Conservation (phyloP, 768 basidiomycete genomes). For the Tricholomella constricta region DNA sequence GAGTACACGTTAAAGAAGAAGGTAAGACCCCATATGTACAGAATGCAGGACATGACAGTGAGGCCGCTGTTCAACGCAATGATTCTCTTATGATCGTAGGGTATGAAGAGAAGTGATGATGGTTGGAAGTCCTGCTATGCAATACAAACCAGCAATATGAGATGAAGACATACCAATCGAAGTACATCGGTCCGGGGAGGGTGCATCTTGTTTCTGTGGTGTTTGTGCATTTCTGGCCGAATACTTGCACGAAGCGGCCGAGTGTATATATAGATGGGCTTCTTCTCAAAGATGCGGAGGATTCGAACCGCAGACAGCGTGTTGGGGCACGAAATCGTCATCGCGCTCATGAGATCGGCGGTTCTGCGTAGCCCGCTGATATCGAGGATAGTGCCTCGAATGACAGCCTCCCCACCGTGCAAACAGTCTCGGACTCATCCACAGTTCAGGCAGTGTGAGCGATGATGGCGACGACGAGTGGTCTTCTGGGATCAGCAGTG, state of each 20-base stretch:
- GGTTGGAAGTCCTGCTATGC: slow-evolving; percentile 49
- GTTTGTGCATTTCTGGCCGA: slow-evolving; percentile 55
- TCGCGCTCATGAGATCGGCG: no score
- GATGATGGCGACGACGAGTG: no score
- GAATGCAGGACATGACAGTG: slow-evolving; percentile 38
- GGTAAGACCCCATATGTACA: slow-evolving; percentile 42
- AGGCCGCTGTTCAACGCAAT: slow-evolving; percentile 53
- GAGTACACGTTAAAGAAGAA: slow-evolving; percentile 49
- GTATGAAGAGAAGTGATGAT: slow-evolving; percentile 52
- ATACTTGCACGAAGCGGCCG: slow-evolving; percentile 52
- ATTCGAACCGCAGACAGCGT: slow-evolving; percentile 43
- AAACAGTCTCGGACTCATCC: no score
- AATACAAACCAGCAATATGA: background rate
- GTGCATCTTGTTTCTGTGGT: slow-evolving; percentile 49
- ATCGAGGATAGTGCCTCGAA: no score
- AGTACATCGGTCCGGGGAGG: slow-evolving; percentile 46
- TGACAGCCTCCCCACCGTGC: no score
- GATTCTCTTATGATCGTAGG: slow-evolving; percentile 46
- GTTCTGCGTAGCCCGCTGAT: no score
- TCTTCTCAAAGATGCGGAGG: slow-evolving; percentile 50
- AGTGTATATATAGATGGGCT: slow-evolving; percentile 55
- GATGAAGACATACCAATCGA: background rate
- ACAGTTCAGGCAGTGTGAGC: no score
- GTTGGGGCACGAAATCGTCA: slow-evolving; percentile 73
- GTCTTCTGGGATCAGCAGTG: no score